These are phyloP conservation scores for Erythrophleum ivorense DNA, from an alignment of 331 rosid genomes.

Conservation along the genomic window DNA sequence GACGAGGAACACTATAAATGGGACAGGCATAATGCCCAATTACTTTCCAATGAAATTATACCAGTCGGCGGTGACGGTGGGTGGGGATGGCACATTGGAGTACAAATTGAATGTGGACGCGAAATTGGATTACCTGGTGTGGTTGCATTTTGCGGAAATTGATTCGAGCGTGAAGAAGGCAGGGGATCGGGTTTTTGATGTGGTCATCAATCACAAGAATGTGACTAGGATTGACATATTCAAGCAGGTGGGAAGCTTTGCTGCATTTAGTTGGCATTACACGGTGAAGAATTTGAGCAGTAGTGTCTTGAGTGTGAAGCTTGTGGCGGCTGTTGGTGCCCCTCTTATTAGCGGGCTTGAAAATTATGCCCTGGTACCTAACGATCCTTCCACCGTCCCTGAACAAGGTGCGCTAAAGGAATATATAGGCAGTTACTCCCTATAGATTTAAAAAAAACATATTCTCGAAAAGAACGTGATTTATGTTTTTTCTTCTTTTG, in stretches of 20 bases:
- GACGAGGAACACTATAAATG: constrained; percentile 52
- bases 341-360: constrained; percentile 78
- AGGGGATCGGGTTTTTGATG: constrained; percentile 84
- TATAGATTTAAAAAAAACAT: background rate
- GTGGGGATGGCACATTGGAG: constrained; percentile 47
- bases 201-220: constrained; percentile 60
- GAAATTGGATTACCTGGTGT: constrained; percentile 83
- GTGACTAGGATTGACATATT: constrained; percentile 68
- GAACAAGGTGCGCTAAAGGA: constrained; percentile 70
- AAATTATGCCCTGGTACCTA: constrained; percentile 85
- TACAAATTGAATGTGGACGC: constrained; percentile 85
- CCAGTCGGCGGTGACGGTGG: constrained; percentile 65
- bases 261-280: constrained; percentile 65
- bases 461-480: background rate
- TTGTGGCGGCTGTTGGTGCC: constrained; percentile 62
- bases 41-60: constrained; percentile 81
- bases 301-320: constrained; percentile 55
- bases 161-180: constrained; percentile 69
- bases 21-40: constrained; percentile 59
- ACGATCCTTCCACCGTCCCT: constrained; percentile 73
- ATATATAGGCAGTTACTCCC: background rate
- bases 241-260: constrained; percentile 71
- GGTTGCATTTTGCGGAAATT: constrained; percentile 93
- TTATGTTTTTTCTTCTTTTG: background rate
- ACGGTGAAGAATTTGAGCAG: constrained; percentile 72